These are phyloP conservation scores for Myrmaecium sp. DNA, from an alignment of 2,329 filamentous ascomycete genomes.

Conservation along the genomic window DNA sequence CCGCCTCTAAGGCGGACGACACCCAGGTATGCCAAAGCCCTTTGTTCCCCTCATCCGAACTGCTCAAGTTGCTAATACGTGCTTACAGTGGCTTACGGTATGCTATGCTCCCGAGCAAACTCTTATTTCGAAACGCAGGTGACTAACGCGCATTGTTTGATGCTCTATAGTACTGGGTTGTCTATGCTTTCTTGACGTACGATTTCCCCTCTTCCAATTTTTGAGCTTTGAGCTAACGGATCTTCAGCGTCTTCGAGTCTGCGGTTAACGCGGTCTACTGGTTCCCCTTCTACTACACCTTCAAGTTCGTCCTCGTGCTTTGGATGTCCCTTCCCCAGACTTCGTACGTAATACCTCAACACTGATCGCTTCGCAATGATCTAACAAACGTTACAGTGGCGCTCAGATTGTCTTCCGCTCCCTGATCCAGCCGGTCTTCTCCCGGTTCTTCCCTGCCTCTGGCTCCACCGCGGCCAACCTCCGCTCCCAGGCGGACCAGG, in stretches of 20 bases:
- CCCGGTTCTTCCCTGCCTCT: constrained; percentile 66
- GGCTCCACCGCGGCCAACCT: constrained; percentile 72
- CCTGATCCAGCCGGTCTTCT: constrained; percentile 78
- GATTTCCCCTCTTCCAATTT: constrained; percentile 11
- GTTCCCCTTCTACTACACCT: constrained; percentile 99
- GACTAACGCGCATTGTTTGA: constrained; percentile 6
- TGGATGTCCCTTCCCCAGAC: constrained; percentile 96
- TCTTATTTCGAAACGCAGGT: constrained; percentile 1
- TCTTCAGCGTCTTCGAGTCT: constrained; percentile 54
- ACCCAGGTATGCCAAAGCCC: constrained; percentile 70
- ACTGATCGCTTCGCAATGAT: constrained; percentile 5
- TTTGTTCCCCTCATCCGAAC: constrained; percentile 11
- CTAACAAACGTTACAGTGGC: constrained; percentile 41
- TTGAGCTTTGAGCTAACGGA: constrained; percentile 7
- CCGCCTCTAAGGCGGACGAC: constrained; percentile 53
- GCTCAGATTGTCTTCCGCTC: constrained; percentile 95
- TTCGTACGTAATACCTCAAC: constrained; percentile 44
- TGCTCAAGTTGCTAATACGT: constrained; percentile 17
- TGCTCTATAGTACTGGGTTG: constrained; percentile 57
- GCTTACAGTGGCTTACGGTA: constrained; percentile 44
- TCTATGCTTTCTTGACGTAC: constrained; percentile 63
- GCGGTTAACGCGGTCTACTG: constrained; percentile 75
- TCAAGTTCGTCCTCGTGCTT: constrained; percentile 95
- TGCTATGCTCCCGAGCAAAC: constrained; percentile 6
- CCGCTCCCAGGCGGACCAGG: constrained; percentile 69